Evolutionary conservation across 164 flowering plant species (phyloP), one percentile per base, ranked within the genome.

Genomic region (Houttuynia cordata): DNA sequence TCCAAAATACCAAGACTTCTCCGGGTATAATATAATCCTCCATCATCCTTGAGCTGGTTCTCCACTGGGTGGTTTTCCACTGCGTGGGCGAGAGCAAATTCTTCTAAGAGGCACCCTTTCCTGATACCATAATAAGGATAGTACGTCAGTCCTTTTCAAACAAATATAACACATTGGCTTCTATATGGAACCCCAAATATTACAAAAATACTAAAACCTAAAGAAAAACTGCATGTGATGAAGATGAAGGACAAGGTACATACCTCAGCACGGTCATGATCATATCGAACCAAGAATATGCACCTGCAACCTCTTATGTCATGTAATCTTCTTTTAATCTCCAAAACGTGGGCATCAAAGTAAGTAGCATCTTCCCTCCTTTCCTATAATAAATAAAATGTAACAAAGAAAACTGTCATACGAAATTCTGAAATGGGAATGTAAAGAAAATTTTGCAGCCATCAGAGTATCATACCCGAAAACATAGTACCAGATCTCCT

Each of bases 401-500:
- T 2, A 47, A 8, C 8, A 49, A 53, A 23, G 45, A 20, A 51
- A 50, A 17, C 4, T 53, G 56, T 57, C 30, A 55, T 47, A 57
- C 10, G 19, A 55, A 55, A 23, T 20, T n/a, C 37, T 57, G 5
- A 20, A 30, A n/a, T 25, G 40, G 8, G 18, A 54, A 1, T 54
- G 10, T 18, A 23, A 22, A 42, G 24, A 42, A 39, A 23, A 19
- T 8, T 17, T 23, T 18, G 14, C 49, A 7, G 14, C 49, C 49
- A 45, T 3, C 14, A 45, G 0, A 22, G 10, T 17, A 58, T 40
- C 19, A 53, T 77, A 88, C 96, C 91, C 78, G 88, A 68, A 79
- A 85, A 75, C 98, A 88, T 25, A 92, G 77, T 25, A 87, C 83
- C 24, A 74, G 79, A 73, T 89, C 91, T 55, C 95, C 95, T 67